Percentiles rank a stretch among this genome's conserved stretches.
Conservation (phyloP, 352 stramenopile genomes). For the Globisporangium paroecandrum region DNA sequence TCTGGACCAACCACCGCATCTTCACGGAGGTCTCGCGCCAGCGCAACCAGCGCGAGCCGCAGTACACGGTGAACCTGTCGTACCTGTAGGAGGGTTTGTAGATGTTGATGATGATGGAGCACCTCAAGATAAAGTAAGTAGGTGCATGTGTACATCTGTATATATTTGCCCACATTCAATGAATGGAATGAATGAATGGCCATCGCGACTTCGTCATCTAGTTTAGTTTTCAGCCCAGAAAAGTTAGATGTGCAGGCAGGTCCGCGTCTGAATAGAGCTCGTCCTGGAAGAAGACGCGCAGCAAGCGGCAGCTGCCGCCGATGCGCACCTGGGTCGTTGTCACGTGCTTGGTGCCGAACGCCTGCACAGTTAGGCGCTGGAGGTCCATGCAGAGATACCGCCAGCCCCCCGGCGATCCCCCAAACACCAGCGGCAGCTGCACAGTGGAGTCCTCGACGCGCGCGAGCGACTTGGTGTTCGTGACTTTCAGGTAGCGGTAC, state of each 20-base stretch:
- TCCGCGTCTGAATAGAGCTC: slow-evolving; percentile 68
- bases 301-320: slow-evolving; percentile 58
- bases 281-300: slow-evolving; percentile 80
- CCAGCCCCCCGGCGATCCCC: slow-evolving; percentile 35
- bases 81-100: slow-evolving; percentile 49
- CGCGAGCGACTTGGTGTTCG: slow-evolving; percentile 69
- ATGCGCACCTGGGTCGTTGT: slow-evolving; percentile 68
- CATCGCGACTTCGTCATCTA: neutral
- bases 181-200: neutral
- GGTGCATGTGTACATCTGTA: slow-evolving; percentile 7
- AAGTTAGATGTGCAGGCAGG: slow-evolving; percentile 62
- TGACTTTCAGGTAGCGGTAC: slow-evolving; percentile 59
- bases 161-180: slow-evolving; percentile 8
- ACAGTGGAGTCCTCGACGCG: slow-evolving; percentile 46
- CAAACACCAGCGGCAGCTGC: slow-evolving; percentile 63
- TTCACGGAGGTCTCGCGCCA: slow-evolving; percentile 84
- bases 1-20: slow-evolving; percentile 84
- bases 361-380: slow-evolving; percentile 57
- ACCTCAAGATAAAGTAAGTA: slow-evolving; percentile 2
- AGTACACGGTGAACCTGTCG: slow-evolving; percentile 86
- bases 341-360: slow-evolving; percentile 70
- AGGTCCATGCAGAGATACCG: slow-evolving; percentile 78
- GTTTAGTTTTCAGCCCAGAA: slow-evolving; percentile 37
- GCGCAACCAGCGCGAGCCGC: slow-evolving; percentile 82
- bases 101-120: neutral